Percentiles rank a stretch among this genome's conserved stretches.
These are phyloP conservation scores for Annulohypoxylon moriforme DNA, from an alignment of 495 filamentous ascomycete species.

Conservation along the genomic window DNA sequence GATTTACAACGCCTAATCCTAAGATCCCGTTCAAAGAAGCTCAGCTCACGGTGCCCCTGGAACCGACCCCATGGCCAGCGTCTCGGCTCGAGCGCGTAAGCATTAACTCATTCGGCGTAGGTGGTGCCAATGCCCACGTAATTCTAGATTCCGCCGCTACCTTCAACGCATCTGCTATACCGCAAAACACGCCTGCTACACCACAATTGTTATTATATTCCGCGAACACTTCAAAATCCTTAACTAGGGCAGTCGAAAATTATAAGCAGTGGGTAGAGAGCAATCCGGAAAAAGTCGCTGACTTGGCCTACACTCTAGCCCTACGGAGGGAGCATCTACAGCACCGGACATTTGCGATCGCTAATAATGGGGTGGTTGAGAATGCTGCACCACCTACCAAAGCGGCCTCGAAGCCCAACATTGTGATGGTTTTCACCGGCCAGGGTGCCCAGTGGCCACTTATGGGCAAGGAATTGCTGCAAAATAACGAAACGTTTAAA, in stretches of 20 bases:
- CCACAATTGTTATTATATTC: conserved; percentile 35
- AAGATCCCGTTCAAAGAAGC: conserved; percentile 43
- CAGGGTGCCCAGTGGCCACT: conserved; percentile 49
- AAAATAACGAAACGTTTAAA: conserved; percentile 28
- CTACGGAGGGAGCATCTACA: conserved; percentile 38
- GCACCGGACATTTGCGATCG: conserved; percentile 32
- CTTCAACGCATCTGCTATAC: conserved; percentile 10
- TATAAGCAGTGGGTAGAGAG: conserved; percentile 24
- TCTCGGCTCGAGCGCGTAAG: conserved; percentile 47
- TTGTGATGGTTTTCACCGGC: conserved; percentile 42
- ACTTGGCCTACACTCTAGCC: conserved; percentile 40
- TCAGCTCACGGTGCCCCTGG: conserved; percentile 37
- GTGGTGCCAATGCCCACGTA: conserved; percentile 60
- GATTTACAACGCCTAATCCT: conserved; percentile 41
- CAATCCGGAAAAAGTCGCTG: conserved; percentile 19
- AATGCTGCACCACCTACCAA: conserved; percentile 14
- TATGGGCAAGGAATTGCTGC: conserved; percentile 44
- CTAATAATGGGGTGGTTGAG: conserved; percentile 24
- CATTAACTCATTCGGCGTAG: conserved; percentile 66
- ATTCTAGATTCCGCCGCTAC: conserved; percentile 39
- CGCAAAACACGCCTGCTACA: neutral
- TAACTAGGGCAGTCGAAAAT: conserved; percentile 16
- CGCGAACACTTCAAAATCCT: conserved; percentile 29
- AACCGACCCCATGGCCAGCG: conserved; percentile 42
- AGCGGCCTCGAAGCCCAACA: conserved; percentile 10